phyloP scores from a whole-genome alignment of 352 stramenopile genomes.

The Peronospora belbahrii region DNA sequence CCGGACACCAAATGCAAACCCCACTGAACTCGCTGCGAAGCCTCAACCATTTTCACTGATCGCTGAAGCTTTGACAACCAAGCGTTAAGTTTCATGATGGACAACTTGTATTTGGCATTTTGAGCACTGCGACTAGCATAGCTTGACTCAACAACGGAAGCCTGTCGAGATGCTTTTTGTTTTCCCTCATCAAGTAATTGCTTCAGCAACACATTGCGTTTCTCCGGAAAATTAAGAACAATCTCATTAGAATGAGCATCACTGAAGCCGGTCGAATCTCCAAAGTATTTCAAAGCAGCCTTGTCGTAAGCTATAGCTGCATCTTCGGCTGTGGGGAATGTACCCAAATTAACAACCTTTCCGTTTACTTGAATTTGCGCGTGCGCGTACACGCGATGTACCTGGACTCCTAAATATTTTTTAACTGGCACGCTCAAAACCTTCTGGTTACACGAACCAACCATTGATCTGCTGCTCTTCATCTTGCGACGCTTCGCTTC shows the following conservation, averaged over 20 bases:
- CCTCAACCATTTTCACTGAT: constrained; percentile 72
- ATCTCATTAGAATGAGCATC: constrained; percentile 39
- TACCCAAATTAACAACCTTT: constrained; percentile 69
- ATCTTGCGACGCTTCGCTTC: constrained; percentile 34
- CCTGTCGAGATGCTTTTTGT: constrained; percentile 33
- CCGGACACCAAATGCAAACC: constrained; percentile 10
- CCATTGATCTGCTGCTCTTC: constrained; percentile 7
- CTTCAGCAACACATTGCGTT: constrained; percentile 45
- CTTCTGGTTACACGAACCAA: constrained; percentile 22
- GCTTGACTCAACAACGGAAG: constrained; percentile 8
- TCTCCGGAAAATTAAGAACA: constrained; percentile 70
- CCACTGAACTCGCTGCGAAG: constrained; percentile 70
- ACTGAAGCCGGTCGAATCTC: constrained; percentile 33
- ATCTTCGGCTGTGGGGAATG: constrained; percentile 57
- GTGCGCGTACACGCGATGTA: constrained; percentile 64
- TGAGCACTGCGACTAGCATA: constrained; percentile 52
- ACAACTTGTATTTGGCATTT: constrained; percentile 65
- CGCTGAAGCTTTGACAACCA: constrained; percentile 67
- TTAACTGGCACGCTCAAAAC: constrained; percentile 17
- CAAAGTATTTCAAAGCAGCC: constrained; percentile 68
- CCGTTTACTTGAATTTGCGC: constrained; percentile 76
- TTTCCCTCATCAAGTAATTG: constrained; percentile 59
- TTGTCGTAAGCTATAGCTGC: constrained; percentile 79
- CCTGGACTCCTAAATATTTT: constrained; percentile 66
- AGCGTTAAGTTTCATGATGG: constrained; percentile 67